These are phyloP conservation scores for Ceratocystis alfenasii DNA, from an alignment of 2,329 filamentous ascomycete genomes.

Conservation along the genomic window DNA sequence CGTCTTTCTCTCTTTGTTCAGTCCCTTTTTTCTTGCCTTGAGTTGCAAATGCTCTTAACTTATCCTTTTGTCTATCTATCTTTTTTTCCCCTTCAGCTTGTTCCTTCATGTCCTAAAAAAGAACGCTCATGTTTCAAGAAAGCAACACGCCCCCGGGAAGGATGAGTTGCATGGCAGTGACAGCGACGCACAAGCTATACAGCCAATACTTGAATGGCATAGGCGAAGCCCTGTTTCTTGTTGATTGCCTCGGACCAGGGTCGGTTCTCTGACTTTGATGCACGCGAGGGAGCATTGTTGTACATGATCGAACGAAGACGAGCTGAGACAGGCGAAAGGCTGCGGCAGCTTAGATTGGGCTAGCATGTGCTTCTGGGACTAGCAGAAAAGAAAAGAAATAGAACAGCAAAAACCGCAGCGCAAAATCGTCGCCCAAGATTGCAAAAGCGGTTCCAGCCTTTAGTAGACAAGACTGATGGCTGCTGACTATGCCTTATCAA, in stretches of 20 bases:
- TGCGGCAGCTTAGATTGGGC: neutral
- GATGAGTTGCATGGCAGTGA: slow-evolving; percentile 14
- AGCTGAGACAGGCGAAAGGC: too few relatives aligned
- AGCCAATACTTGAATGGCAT: slow-evolving; percentile 2
- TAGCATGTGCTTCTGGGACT: too few relatives aligned
- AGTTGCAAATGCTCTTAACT: too few relatives aligned
- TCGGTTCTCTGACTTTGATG: neutral
- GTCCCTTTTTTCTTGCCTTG: neutral
- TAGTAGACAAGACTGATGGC: too few relatives aligned
- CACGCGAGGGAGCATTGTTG: neutral
- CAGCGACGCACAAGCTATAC: slow-evolving; percentile 17
- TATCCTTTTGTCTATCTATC: neutral
- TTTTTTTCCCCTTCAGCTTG: neutral
- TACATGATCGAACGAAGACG: neutral
- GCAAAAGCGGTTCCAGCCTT: too few relatives aligned
- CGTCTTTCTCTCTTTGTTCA: neutral
- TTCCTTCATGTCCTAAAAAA: slow-evolving; percentile 13
- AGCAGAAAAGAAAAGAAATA: neutral
- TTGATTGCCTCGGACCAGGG: neutral
- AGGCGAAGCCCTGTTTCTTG: slow-evolving; percentile 2
- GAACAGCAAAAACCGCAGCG: too few relatives aligned
- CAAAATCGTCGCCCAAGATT: too few relatives aligned
- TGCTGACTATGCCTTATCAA: too few relatives aligned
- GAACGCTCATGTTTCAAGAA: slow-evolving; percentile 10
- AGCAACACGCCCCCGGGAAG: neutral